A percentile compares a stretch with the other conserved stretches of the same genome.
Evolutionary conservation across 2,329 filamentous ascomycete genomes (phyloP).

Genomic region (Amauroascus niger): DNA sequence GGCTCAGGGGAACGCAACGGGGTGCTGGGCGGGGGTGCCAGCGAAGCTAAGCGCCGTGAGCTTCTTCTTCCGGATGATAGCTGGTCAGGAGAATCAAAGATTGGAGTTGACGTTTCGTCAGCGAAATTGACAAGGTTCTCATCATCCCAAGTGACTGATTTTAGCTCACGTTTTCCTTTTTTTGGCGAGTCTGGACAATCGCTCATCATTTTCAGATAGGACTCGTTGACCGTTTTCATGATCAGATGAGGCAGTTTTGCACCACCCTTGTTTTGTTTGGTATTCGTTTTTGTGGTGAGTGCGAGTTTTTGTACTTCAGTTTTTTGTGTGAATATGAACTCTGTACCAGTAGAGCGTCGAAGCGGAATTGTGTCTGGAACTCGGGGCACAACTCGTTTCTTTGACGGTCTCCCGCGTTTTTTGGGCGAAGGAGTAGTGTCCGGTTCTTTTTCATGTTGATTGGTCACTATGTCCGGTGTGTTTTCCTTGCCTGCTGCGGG

Average conservation of each 20-base stretch:
- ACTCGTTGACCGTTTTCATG: constrained; percentile 11
- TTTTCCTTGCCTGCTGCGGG: constrained; percentile 16
- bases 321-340: constrained; percentile 37
- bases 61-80: constrained; percentile 10
- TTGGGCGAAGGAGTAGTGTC: constrained; percentile 22
- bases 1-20: constrained; percentile 20
- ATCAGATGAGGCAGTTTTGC: constrained; percentile 26
- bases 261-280: constrained; percentile 34
- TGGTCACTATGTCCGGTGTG: constrained; percentile 15
- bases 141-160: constrained; percentile 33
- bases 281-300: constrained; percentile 36
- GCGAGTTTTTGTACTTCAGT: constrained; percentile 37
- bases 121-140: constrained; percentile 31
- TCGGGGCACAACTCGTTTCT: constrained; percentile 16
- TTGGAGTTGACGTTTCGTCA: constrained; percentile 17
- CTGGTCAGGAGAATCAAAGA: constrained; percentile 4
- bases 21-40: constrained; percentile 15
- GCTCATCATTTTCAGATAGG: background rate
- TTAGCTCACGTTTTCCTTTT: constrained; percentile 18
- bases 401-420: constrained; percentile 1
- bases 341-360: constrained; percentile 37
- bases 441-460: constrained; percentile 16
- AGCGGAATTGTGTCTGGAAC: constrained; percentile 34
- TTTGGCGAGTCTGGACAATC: constrained; percentile 2
- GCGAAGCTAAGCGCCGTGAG: constrained; percentile 19